Evolutionary conservation across 208 protist species (phyloP), one percentile per base, ranked within the genome.

Genomic region (Polymyxa betae): DNA sequence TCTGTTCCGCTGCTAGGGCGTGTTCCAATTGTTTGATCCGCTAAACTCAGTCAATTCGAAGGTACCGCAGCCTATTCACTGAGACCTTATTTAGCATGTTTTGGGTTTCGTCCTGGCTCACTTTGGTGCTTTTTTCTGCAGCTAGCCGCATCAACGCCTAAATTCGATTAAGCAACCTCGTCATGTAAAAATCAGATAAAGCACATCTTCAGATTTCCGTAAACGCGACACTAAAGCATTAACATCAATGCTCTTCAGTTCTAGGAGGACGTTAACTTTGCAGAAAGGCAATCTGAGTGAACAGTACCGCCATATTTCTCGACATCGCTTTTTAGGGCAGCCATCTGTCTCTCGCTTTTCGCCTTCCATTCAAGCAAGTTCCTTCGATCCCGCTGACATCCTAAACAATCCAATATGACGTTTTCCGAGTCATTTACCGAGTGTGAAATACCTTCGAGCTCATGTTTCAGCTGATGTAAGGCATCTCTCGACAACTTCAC

Each of bases 301-400:
- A 24, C 49, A 5, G 49, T 60, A 60, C 49, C 24, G 40, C 16
- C 5, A n/a, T 45, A 82, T 43, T 82, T 82, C n/a, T 5, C 5
- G 72, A 82, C n/a, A 43, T 82, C 72, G 16, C 10, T 35, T n/a
- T 82, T n/a, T 43, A 82, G 35, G 16, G n/a, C 72, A 82, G 72
- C 40, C 16, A 82, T 43, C 35, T 82, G 72, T 20, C 72, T 5
- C 40, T 35, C 72, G n/a, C 35, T 82, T n/a, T 82, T 82, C n/a
- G n/a, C 72, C 35, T 82, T 82, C n/a, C 5, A 35, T 5, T 35
- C n/a, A 5, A 82, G n/a, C 72, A 82, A 43, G 5, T 82, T 82
- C 12, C 72, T 35, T 35, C 72, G 5, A 35, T 82, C 72, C n/a
- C 72, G 5, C 35, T 82, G 72, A 43, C 72, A 82, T 40, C 35